Base-by-base conservation (phyloP, 176 grass and related monocot species). In the Oryza coarctata region DNA sequence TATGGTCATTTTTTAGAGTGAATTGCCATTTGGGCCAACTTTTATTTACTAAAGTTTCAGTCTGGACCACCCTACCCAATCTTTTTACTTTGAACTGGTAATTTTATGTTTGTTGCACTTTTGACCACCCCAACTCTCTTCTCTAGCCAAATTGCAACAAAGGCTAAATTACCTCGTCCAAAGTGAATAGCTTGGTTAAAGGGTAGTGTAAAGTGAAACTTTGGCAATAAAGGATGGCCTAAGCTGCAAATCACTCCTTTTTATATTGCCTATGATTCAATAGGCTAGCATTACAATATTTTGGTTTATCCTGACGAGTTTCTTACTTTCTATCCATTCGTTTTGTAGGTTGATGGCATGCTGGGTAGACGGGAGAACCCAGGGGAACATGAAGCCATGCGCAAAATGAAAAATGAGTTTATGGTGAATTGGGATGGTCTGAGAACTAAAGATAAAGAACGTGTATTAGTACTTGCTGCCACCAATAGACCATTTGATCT, bases 391-490 rank as follows among this genome's bases (percentile, higher is more conserved):
- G 95, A 98, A 88, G 95, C 95, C 55, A 98, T 95, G 95, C 90
- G 95, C 15, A 98, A 98, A 68, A 98, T 98, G 95, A 98, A 98
- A 86, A 98, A 98, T 47, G 95, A 98, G 83, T 98, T 98, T 88
- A 98, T 98, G 95, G 90, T 98, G 65, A 98, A 98, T 61, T 98
- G 95, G 95, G 95, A 98, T 89, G 95, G 95, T 68, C 80, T 98
- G 41, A 90, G 92, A 73, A 95, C 95, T 38, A 98, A 95, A 87
- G 95, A 90, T 86, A 95, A 88, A 86, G 95, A 98, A 64, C 90
- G 95, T 27, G 93, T 98, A 58, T 89, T 98, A 81, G 95, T 98
- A 75, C 92, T 98, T 88, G 92, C 95, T 71, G 95, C 95, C 34
- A 98, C 95, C 20, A 98, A 98, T 90, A 92, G 95, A 68, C 95